Evolutionary conservation across 2,329 filamentous ascomycete genomes (phyloP), one percentile per base, ranked within the genome.

Genomic region (Colletotrichum graminicola): DNA sequence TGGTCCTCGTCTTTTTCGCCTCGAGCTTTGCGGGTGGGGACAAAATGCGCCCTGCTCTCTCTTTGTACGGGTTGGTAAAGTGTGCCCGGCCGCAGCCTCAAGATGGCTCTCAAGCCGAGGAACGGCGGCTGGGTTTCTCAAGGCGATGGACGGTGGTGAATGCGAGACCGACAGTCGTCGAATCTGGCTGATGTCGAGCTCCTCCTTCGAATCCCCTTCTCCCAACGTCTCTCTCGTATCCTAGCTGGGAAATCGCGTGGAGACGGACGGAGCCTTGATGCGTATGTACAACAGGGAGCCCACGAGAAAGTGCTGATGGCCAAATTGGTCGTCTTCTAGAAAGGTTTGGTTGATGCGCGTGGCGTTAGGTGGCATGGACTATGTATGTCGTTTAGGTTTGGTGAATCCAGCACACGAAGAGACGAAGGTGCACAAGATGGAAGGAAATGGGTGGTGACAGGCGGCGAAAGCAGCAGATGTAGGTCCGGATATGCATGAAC

Each of bases 341-440:
- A 78, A 81, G 74, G 61, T 36, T 73, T 70, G 64, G 71, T 69
- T 74, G 66, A 41, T 74, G 75, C 76, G 74, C 76, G 76, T 79
- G 75, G 78, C 74, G 78, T 77, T 75, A 78, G 75, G 78, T 78
- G 82, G 83, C 82, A 83, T 83, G 76, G 77, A 80, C 76, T 78
- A 79, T 80, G 78, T 78, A 79, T 80, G 78, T 79, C 78, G 80
- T 76, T 81, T 82, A 82, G 80, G 83, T 83, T 83, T 83, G 81
- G 78, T 71, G 74, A 74, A 76, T 77, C 83, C 82, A 82, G 81
- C 82, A 82, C 75, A 76, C 76, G 75, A 79, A 78, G 78, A 79
- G 78, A 55, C 32, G 26, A 26, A 76, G 79, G 78, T 3, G 34
- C 26, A 41, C 43, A 76, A 77, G 74, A 72, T 68, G 72, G 73